Conservation (phyloP, 345 rosid genomes). For the Hevea brasiliensis region DNA sequence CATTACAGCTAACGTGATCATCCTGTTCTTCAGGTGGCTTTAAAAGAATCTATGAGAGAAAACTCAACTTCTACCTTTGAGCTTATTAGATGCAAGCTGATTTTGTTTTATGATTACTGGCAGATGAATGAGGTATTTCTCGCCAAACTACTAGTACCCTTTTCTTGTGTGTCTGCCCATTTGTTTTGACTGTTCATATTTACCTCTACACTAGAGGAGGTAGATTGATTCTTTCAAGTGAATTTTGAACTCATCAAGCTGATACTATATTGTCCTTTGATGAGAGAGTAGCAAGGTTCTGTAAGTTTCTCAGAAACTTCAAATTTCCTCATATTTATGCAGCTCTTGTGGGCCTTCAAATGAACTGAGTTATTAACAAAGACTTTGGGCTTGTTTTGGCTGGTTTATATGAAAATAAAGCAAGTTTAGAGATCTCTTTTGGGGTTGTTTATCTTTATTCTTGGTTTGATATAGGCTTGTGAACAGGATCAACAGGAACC, state of each 20-base stretch:
- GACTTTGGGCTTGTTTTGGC: not conserved
- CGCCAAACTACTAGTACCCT: not conserved
- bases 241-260: not conserved
- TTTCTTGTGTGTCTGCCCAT: not conserved
- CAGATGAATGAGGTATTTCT: slow-evolving; percentile 78
- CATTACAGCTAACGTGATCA: slow-evolving; percentile 9
- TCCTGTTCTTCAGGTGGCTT: slow-evolving; percentile 46
- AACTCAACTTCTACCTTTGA: slow-evolving; percentile 43
- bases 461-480: not conserved
- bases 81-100: slow-evolving; percentile 74
- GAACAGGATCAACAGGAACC: not conserved
- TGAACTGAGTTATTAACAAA: not conserved
- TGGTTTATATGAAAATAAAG: not conserved
- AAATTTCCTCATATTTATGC: not conserved
- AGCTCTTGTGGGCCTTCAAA: not conserved
- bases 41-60: slow-evolving; percentile 43
- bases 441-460: not conserved
- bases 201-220: not conserved
- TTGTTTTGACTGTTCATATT: not conserved
- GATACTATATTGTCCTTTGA: not conserved
- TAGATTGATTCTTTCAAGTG: slow-evolving; percentile 1
- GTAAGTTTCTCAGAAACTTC: not conserved
- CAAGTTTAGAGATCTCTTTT: not conserved
- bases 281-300: not conserved
- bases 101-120: slow-evolving; percentile 85